phyloP scores from a whole-genome alignment of 768 basidiomycete species.

The Trametes meyenii region DNA sequence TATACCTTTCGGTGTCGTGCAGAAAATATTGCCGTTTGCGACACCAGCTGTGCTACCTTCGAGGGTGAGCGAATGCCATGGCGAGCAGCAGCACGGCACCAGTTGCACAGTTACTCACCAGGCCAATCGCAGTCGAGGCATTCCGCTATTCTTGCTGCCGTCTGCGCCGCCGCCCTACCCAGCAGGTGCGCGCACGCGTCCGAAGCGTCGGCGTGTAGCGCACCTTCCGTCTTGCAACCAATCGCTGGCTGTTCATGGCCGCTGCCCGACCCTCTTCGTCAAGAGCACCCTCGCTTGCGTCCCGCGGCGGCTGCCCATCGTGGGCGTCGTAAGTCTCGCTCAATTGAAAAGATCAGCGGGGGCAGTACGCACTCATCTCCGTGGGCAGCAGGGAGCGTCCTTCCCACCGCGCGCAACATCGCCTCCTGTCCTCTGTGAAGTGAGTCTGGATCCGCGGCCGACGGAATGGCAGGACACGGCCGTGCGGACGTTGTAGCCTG shows the following conservation, averaged over 20 bases:
- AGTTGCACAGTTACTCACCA: too few relatives aligned
- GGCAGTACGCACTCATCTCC: not conserved
- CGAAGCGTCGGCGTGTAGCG: slow-evolving; percentile 8
- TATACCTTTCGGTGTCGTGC: not conserved
- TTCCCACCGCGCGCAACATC: slow-evolving; percentile 1
- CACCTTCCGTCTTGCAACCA: not conserved
- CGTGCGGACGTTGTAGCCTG: not conserved
- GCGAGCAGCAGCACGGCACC: too few relatives aligned
- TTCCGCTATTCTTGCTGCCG: not conserved
- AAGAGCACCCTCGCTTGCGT: not conserved
- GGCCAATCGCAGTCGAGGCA: not conserved
- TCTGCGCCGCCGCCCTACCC: not conserved
- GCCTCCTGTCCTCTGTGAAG: not conserved
- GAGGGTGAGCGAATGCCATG: too few relatives aligned
- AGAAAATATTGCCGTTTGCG: too few relatives aligned
- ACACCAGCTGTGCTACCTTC: too few relatives aligned
- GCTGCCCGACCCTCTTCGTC: not conserved
- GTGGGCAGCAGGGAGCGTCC: not conserved
- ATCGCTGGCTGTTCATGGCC: not conserved
- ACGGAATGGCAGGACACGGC: not conserved
- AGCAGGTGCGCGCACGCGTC: not conserved
- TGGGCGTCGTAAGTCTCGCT: not conserved
- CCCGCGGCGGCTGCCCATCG: slow-evolving; percentile 3
- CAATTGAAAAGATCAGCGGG: not conserved
- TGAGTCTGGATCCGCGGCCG: not conserved